Base-by-base conservation (phyloP, 2,329 filamentous ascomycete genomes). In the Raffaelea arxii region DNA sequence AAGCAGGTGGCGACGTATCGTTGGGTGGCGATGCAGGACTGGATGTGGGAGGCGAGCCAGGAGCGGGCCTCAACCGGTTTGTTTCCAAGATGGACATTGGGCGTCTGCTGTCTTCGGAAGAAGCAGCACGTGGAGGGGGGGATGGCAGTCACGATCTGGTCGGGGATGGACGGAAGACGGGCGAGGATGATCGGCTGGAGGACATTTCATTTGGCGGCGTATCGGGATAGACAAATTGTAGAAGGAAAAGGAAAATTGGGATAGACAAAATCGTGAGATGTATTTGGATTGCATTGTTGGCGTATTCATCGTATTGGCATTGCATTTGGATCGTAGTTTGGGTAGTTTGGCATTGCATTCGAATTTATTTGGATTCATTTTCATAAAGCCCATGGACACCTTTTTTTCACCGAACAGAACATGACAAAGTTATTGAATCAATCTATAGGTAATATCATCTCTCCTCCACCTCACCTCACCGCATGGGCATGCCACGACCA, bases 401-500 rank as follows among this genome's bases (percentile, higher is more conserved):
- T n/a, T n/a, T n/a, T n/a, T n/a, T n/a, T n/a, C n/a, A n/a, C n/a
- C 7, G 32, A 36, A 36, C 32, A 18, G 14, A 36, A 36, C 7
- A 36, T 36, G 19, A 10, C 7, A 36, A 36, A 36, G 14, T 10
- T 16, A 36, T 32, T 9, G 16, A 32, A 32, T 9, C 27, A 9
- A 10, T 32, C 16, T 10, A 10, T 10, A 32, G 16, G 27, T 32
- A 9, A 32, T 16, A 32, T 32, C 18, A 37, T 37, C 37, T 40
- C 18, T 39, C 3, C 23, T 21, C 19, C 41, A 25, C 21, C 27
- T 16, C 27, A 9, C n/a, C 21, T 59, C 74, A 91, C 72, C 86
- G 76, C 65, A 86, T 80, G 23, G 92, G 91, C 89, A 97, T 92
- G 30, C 88, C 88, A 47, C 88, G 81, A 53, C 90, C 89, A 56